Conservation (phyloP, 1,284 basidiomycete species). For the Abortiporus biennis region DNA sequence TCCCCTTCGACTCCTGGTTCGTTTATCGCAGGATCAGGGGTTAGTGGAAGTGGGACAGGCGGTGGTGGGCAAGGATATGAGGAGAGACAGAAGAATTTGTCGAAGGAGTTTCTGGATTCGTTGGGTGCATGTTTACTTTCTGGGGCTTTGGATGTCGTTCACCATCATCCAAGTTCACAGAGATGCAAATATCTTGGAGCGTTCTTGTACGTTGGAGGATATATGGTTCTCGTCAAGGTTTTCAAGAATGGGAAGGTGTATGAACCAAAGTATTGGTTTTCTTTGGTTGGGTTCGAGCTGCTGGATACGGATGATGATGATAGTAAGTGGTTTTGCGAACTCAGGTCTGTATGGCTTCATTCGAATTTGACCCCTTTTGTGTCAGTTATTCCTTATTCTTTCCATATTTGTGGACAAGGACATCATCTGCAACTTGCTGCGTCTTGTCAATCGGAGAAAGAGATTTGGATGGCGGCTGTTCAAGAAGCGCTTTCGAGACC, state of each 20-base stretch:
- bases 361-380: no score
- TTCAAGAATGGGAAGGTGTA: constrained; percentile 69
- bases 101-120: constrained; percentile 54
- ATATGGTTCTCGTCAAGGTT: constrained; percentile 83
- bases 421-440: constrained; percentile 83
- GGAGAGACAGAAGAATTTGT: constrained; percentile 22
- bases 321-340: constrained; percentile 49
- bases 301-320: constrained; percentile 67
- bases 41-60: neutral
- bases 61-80: neutral
- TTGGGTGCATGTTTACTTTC: constrained; percentile 73
- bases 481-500: constrained; percentile 34
- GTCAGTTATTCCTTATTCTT: constrained; percentile 77
- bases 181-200: constrained; percentile 85
- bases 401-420: constrained; percentile 62
- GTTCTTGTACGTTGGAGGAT: constrained; percentile 83
- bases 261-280: constrained; percentile 85
- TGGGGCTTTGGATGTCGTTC: constrained; percentile 80
- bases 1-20: constrained; percentile 10
- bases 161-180: constrained; percentile 37
- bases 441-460: constrained; percentile 77
- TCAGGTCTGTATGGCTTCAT: no score
- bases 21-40: no score
- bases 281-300: constrained; percentile 64
- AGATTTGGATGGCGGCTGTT: constrained; percentile 74